Base-by-base conservation (phyloP, 2,329 filamentous ascomycete genomes). In the Bimuria novae-zelandiae region DNA sequence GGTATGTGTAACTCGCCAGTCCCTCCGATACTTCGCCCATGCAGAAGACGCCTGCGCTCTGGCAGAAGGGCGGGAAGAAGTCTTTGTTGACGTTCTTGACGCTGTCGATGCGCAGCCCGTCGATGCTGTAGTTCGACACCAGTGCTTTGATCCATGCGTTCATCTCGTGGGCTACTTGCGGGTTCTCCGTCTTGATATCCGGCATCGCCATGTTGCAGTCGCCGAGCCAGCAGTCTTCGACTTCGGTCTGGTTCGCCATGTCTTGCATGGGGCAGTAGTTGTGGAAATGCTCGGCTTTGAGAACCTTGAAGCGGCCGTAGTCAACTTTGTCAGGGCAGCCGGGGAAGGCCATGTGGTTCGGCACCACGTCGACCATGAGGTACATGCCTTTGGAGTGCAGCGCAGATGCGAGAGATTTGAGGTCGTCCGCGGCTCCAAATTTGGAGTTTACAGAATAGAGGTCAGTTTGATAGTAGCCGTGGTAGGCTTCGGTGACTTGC, bases 61-160 rank as follows among this genome's bases (percentile, higher is more conserved):
- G 57, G 36, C 77, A 73, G 57, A 85, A 87, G 0, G 62, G 66
- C 0, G 81, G 72, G 71, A 83, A 84, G 69, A 84, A 87, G 7
- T 71, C 74, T 55, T 77, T 77, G 56, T 83, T 76, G 11, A 85
- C 80, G 64, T 85, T 81, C 70, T 82, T 84, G 52, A 81, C 82
- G 0, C 80, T 83, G 57, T 85, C 82, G 58, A 84, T 79, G 33
- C 83, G 79, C n/a, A 84, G 71, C 2, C 82, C 82, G 62, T 83
- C 82, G 44, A 62, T 53, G 48, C 40, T 55, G 47, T 61, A 59
- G 37, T 57, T 54, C 12, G 49, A 46, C 3, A 56, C 54, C 3
- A 56, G 44, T 17, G 22, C n/a, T 11, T 43, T 48, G 42, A 57
- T 49, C 55, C 55, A 57, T 3, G 39, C 7, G 29, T 57, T 54